Base-by-base conservation (phyloP, 2,329 filamentous ascomycete species). In the Pseudopyrenochaeta lycopersici region DNA sequence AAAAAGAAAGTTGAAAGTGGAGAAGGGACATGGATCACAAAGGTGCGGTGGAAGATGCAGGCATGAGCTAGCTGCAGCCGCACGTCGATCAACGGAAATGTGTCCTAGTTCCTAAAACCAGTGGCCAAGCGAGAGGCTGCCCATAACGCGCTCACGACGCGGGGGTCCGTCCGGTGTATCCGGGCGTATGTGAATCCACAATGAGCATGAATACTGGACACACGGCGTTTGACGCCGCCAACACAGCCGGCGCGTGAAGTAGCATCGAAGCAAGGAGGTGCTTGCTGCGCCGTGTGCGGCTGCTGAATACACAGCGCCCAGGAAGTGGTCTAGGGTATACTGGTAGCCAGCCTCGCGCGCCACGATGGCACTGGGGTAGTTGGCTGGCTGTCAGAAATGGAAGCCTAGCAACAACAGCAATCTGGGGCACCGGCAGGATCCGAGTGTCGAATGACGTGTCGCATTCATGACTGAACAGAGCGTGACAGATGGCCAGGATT, bases 81-180 rank as follows among this genome's bases (percentile, higher is more conserved):
- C 65, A 70, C 63, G 70, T 63, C 64, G 70, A 72, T 72, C 70
- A 70, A 63, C 63, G 62, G 64, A 56, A 60, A 64, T 66, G 23
- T 27, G 23, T 27, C 23, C 23, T 27, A 27, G 23, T 27, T 27
- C 23, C 23, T 9, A 27, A 27, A 27, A 27, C 23, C 58, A 54
- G 51, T 47, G 47, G 59, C 46, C 62, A 65, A 70, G 66, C 68
- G 66, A 67, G 59, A 64, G 49, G 42, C 46, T 61, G 55, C 54
- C 49, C 21, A 52, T 40, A 46, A 68, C 60, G 63, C 65, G 60
- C 54, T 54, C 58, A 49, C 55, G 56, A 58, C 50, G 57, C 58
- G 54, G 54, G 62, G 60, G 61, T 49, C 60, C 60, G 63, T 61
- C 52, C 54, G 58, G 57, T 54, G 47, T 54, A 60, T 57, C 53